Evolutionary conservation across 148 eudicot genomes (phyloP), one percentile per base, ranked within the genome.

Genomic region (Vaccinium darrowii): DNA sequence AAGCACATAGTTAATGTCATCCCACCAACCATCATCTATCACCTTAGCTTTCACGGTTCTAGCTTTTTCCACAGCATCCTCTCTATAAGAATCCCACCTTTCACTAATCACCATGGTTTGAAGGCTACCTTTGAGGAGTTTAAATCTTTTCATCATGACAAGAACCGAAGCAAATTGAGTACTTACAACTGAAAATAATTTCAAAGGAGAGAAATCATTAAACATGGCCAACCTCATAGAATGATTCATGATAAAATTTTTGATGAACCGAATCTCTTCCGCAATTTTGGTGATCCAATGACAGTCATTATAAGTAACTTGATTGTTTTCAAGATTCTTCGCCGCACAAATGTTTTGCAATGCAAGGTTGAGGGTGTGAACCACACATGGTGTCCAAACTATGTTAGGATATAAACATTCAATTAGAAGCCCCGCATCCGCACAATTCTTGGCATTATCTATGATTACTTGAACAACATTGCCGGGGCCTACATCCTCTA

Each of bases 11-110:
- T 85, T 43, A 21, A 87, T 50, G 11, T 80, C 73, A 1, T 80
- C 86, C 85, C 91, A 87, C 87, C 86, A 86, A 1, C 15, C 7
- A 8, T 83, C 88, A 86, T 72, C 63, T 4, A 87, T 19, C 6
- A 78, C 25, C 78, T 47, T 85, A 0, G 50, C 76, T 36, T 30
- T 87, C 49, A 85, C 84, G 52, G 51, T 30, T 3, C 14, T 82
- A 1, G 88, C 82, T 53, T 52, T 62, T 3, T 4, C 83, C 23
- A 10, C 18, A 53, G 81, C 78, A 83, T 86, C 83, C 58, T 90
- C 86, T 39, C 87, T 21, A 80, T 90, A 84, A 49, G 53, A 25
- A 25, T 14, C 5, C 73, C 90, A 86, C 71, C 83, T 3, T 2
- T 76, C 82, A 60, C 82, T 82, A 50, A 76, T 65, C 1, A 87